A percentile compares a stretch with the other conserved stretches of the same genome.
These are phyloP conservation scores for Biscogniauxia sp. DNA, from an alignment of 2,329 filamentous ascomycete genomes.

Conservation along the genomic window DNA sequence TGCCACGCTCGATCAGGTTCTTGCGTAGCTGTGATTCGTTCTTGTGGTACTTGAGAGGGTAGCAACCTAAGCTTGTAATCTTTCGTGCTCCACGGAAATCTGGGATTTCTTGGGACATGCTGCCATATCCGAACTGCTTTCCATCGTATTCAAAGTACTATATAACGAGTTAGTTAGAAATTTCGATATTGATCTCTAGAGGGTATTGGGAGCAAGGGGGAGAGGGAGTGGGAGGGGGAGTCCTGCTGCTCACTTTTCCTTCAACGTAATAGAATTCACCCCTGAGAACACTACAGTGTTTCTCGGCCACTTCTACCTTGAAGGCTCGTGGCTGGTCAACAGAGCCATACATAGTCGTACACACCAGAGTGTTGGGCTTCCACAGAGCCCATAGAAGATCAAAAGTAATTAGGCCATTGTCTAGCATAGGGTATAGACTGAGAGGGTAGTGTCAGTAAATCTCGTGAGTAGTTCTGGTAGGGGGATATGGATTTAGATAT, in stretches of 20 bases:
- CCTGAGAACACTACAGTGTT: constrained; percentile 65
- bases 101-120: constrained; percentile 65
- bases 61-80: constrained; percentile 75
- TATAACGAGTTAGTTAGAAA: constrained; percentile 25
- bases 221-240: too few species aligned
- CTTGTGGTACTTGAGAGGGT: constrained; percentile 78
- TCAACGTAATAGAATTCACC: constrained; percentile 76
- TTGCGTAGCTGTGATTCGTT: constrained; percentile 63
- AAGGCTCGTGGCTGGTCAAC: constrained; percentile 76
- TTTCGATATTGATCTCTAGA: not conserved
- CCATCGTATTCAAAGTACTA: constrained; percentile 85
- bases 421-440: constrained; percentile 75
- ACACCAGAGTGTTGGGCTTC: constrained; percentile 81
- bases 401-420: constrained; percentile 82
- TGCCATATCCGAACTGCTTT: constrained; percentile 77
- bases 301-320: constrained; percentile 74
- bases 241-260: constrained; percentile 46
- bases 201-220: too few species aligned
- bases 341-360: constrained; percentile 73
- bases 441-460: not conserved
- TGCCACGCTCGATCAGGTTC: constrained; percentile 74
- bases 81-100: constrained; percentile 79
- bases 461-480: too few species aligned
- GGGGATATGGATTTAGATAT: too few species aligned
- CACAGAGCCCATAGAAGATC: constrained; percentile 86